These are phyloP conservation scores for Amylostereum areolatum DNA, from an alignment of 1,284 basidiomycete genomes.

Conservation along the genomic window DNA sequence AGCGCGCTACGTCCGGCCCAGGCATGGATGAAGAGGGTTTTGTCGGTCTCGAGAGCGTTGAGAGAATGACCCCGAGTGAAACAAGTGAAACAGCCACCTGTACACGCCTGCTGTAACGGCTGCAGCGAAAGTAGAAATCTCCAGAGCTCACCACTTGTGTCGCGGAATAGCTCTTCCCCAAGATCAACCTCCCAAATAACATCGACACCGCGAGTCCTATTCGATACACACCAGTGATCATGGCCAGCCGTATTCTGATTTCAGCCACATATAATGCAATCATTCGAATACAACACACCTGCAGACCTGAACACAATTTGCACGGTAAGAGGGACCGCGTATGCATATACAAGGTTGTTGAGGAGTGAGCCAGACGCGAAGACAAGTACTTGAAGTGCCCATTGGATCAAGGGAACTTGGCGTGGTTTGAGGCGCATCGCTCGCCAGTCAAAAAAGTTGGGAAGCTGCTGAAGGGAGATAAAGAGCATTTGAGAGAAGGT, in stretches of 20 bases:
- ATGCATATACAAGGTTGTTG: slow-evolving; percentile 85
- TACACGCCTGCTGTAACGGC: not conserved
- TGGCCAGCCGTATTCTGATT: not conserved
- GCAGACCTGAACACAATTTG: slow-evolving; percentile 89
- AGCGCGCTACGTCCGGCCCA: slow-evolving; percentile 34
- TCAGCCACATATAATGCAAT: slow-evolving; percentile 2
- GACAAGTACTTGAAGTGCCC: slow-evolving; percentile 74
- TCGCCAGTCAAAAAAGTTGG: slow-evolving; percentile 42
- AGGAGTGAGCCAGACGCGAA: slow-evolving; percentile 67
- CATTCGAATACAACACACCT: slow-evolving; percentile 40
- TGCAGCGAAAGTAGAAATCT: not conserved
- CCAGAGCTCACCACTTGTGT: slow-evolving; percentile 53
- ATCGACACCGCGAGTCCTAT: slow-evolving; percentile 64
- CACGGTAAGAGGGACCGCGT: slow-evolving; percentile 72
- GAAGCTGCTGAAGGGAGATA: slow-evolving; percentile 59
- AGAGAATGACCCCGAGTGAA: slow-evolving; percentile 68
- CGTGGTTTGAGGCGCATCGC: slow-evolving; percentile 47
- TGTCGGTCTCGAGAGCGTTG: slow-evolving; percentile 64
- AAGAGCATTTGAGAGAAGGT: slow-evolving; percentile 83
- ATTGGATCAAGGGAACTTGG: slow-evolving; percentile 66
- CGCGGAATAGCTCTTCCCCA: slow-evolving; percentile 53
- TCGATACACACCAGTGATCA: not conserved
- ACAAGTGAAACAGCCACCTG: slow-evolving; percentile 70
- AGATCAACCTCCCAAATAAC: slow-evolving; percentile 53
- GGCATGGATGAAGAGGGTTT: slow-evolving; percentile 23